Base-by-base conservation (phyloP, 2,329 filamentous ascomycete species). In the Cladosporium sp. region DNA sequence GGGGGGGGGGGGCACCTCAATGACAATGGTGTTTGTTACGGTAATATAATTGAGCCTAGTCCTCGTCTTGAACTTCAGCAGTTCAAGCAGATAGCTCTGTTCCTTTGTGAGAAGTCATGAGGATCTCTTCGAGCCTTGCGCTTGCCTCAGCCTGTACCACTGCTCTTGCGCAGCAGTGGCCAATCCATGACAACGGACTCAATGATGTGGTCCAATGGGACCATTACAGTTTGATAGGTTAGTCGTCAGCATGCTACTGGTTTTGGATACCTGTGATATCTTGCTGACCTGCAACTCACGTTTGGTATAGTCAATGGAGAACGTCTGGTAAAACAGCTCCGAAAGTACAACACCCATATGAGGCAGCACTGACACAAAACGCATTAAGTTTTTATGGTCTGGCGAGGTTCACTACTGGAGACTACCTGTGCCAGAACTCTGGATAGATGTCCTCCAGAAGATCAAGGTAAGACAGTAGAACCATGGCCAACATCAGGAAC, bases 401-500 rank as follows among this genome's bases (percentile, higher is more conserved):
- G 91, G 88, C 41, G 91, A 93, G 74, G 84, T 92, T 2, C 90
- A 93, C 73, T 89, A 90, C 0, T 93, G 84, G 74, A 80, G 86
- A 70, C 78, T 90, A 1, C 87, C 88, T 1, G 87, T 90, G 1
- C 83, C 86, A 2, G 80, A 82, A 59, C 80, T 90, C 3, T 89
- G 89, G 81, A 81, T 90, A 11, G 92, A 94, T 70, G 74, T 94
- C 1, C 90, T 96, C 70, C 89, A 95, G 73, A 96, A 96, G 78
- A 87, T 94, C 76, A 93, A 91, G 77, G 89, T 63, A 26, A 14
- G 7, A 26, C 26, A 11, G 24, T 26, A 4, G 1, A 21, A 44
- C 8, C 15, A 3, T 12, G 12, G 2, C 24, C 15, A 32, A 15
- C 3, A 21, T 6, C 26, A 12, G 14, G 1, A 21, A 1, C 1